Evolutionary conservation across 2,329 filamentous ascomycete species (phyloP).

Genomic region (Penicillium expansum): DNA sequence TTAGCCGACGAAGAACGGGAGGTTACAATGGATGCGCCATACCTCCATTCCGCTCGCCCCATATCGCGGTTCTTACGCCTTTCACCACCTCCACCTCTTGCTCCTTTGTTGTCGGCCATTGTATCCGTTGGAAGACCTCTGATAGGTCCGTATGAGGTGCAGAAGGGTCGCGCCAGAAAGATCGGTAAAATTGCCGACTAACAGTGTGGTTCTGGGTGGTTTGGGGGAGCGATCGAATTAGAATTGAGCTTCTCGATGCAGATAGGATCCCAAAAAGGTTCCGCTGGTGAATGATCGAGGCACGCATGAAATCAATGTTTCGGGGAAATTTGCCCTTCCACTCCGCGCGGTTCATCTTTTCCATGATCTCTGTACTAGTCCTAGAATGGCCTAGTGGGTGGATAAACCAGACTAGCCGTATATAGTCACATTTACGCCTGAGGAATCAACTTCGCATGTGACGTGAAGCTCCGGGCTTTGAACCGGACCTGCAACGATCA

Average conservation of each 20-base stretch:
- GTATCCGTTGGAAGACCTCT: slow-evolving; percentile 21
- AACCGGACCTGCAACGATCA: neutral
- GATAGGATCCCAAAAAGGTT: slow-evolving; percentile 13
- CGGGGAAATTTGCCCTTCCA: slow-evolving; percentile 10
- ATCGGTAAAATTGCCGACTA: neutral
- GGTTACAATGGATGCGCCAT: slow-evolving; percentile 29
- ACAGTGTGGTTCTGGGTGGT: neutral
- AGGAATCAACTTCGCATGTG: slow-evolving; percentile 15
- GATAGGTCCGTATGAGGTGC: slow-evolving; percentile 14
- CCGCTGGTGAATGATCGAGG: slow-evolving; percentile 21
- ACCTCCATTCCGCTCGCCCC: slow-evolving; percentile 66
- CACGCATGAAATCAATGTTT: slow-evolving; percentile 9
- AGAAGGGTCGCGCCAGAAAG: neutral
- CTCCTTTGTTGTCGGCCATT: slow-evolving; percentile 37
- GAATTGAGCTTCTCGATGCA: neutral
- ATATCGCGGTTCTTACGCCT: slow-evolving; percentile 63
- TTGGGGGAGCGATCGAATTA: neutral
- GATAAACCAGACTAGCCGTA: neutral
- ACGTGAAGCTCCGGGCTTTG: slow-evolving; percentile 9
- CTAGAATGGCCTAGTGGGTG: neutral
- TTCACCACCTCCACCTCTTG: slow-evolving; percentile 35
- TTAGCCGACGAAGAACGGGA: slow-evolving; percentile 40
- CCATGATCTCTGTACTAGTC: slow-evolving; percentile 8
- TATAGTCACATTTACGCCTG: slow-evolving; percentile 1
- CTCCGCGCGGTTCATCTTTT: slow-evolving; percentile 7